Conservation (phyloP, 139 green algal genomes). For the Eudorina sp. region DNA sequence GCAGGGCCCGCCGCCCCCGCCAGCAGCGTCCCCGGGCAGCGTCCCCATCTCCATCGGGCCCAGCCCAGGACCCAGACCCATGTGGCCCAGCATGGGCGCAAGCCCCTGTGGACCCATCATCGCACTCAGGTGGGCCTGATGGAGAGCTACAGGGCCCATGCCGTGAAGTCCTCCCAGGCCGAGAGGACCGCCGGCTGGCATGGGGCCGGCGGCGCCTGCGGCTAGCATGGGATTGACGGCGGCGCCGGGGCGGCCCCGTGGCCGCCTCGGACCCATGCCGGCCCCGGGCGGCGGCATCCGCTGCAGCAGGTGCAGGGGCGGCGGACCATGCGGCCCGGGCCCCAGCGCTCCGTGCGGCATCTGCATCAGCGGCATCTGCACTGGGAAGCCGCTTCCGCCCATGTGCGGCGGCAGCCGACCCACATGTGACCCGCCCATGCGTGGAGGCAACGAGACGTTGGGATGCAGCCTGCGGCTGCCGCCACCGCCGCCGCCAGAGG, state of each 20-base stretch:
- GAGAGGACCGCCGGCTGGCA: background rate
- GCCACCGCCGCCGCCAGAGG: no score
- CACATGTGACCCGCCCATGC: no score
- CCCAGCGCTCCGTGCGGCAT: background rate
- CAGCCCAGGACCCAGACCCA: background rate
- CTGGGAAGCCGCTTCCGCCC: background rate
- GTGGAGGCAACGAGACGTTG: no score
- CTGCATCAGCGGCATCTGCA: background rate
- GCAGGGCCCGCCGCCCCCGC: background rate
- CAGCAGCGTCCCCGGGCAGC: background rate
- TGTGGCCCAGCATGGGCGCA: background rate
- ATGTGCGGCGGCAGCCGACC: background rate
- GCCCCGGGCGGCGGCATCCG: background rate
- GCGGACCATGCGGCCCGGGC: no score
- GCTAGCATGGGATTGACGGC: background rate
- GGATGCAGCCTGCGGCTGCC: no score
- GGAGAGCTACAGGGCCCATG: no score
- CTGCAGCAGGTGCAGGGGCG: background rate
- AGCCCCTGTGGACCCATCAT: background rate
- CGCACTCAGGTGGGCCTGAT: slow-evolving; percentile 9
- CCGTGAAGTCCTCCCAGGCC: background rate
- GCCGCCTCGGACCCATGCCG: no score
- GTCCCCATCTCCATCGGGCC: background rate
- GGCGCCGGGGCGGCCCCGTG: no score
- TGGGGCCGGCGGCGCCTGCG: no score